Conservation (phyloP, 208 protist species). For the Trypanosoma caninum region DNA sequence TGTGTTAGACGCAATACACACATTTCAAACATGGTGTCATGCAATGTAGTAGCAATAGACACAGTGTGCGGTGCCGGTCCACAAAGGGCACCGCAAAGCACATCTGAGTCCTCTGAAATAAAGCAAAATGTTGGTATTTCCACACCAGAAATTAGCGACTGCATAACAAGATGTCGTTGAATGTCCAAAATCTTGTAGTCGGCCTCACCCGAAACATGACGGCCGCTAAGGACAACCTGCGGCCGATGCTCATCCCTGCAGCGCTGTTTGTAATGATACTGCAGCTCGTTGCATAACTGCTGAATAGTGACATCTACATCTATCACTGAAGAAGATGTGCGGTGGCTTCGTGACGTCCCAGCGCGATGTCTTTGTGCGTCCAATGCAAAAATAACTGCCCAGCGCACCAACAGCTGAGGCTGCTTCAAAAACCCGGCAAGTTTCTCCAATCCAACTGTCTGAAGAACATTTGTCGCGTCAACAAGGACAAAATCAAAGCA, state of each 20-base stretch:
- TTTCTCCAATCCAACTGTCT: conserved; percentile 63
- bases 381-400: conserved; percentile 72
- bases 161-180: conserved; percentile 49
- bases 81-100: conserved; percentile 78
- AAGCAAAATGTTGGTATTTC: conserved; percentile 69
- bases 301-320: conserved; percentile 74
- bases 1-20: conserved; percentile 62
- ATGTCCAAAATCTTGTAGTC: conserved; percentile 88
- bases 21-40: conserved; percentile 73
- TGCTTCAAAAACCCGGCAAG: conserved; percentile 46
- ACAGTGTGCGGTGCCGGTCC: conserved; percentile 65
- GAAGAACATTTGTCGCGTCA: conserved; percentile 79
- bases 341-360: conserved; percentile 53
- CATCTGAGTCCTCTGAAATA: conserved; percentile 86
- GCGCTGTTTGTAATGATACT: conserved; percentile 23
- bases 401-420: conserved; percentile 26
- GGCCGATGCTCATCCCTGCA: conserved; percentile 6
- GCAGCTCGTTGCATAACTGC: conserved; percentile 38
- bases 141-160: conserved; percentile 19
- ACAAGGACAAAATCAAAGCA: conserved; percentile 80
- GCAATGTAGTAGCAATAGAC: conserved; percentile 74
- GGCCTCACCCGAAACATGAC: conserved; percentile 77
- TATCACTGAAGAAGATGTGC: conserved; percentile 50
- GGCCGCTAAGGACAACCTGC: conserved; percentile 66
- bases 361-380: conserved; percentile 70